A percentile compares a stretch with the other conserved stretches of the same genome.
These are phyloP conservation scores for Tephrocybe sp. DNA, from an alignment of 768 basidiomycete species.

Conservation along the genomic window DNA sequence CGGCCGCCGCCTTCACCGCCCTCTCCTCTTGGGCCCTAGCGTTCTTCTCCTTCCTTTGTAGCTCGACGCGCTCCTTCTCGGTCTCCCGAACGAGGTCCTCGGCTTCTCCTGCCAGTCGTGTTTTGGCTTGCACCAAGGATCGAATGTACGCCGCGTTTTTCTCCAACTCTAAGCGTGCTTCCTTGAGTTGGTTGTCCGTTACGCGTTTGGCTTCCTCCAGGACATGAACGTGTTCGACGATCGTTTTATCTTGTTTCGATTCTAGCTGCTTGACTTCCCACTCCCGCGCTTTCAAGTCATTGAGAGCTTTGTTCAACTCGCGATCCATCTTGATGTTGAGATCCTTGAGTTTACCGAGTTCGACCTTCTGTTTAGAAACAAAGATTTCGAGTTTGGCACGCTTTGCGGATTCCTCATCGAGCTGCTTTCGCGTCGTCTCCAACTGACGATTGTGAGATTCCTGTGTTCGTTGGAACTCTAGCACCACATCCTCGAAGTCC, in stretches of 20 bases:
- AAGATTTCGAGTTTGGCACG: constrained; percentile 75
- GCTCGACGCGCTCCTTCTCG: constrained; percentile 65
- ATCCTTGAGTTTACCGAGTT: constrained; percentile 68
- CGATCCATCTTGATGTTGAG: constrained; percentile 70
- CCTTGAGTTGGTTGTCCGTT: constrained; percentile 86
- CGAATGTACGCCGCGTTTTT: constrained; percentile 75
- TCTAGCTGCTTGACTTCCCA: constrained; percentile 86
- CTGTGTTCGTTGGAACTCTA: constrained; percentile 84
- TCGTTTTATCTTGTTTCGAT: constrained; percentile 93
- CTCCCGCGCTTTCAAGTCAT: constrained; percentile 78
- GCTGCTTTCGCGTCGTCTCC: constrained; percentile 67
- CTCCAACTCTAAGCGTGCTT: constrained; percentile 76
- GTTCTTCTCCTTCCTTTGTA: constrained; percentile 71
- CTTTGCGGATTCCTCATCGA: constrained; percentile 72
- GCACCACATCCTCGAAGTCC: constrained; percentile 84
- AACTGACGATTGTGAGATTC: constrained; percentile 71
- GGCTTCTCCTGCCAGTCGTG: constrained; percentile 70
- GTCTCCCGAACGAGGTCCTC: constrained; percentile 81
- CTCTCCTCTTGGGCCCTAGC: constrained; percentile 61
- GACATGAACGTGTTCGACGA: constrained; percentile 96
- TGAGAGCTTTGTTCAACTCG: constrained; percentile 78
- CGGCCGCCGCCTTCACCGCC: constrained; percentile 51
- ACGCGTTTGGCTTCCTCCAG: constrained; percentile 94
- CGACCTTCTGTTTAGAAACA: constrained; percentile 61
- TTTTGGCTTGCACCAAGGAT: constrained; percentile 83